Evolutionary conservation across 1,284 basidiomycete genomes (phyloP).

Genomic region (Ustilago loliicola): DNA sequence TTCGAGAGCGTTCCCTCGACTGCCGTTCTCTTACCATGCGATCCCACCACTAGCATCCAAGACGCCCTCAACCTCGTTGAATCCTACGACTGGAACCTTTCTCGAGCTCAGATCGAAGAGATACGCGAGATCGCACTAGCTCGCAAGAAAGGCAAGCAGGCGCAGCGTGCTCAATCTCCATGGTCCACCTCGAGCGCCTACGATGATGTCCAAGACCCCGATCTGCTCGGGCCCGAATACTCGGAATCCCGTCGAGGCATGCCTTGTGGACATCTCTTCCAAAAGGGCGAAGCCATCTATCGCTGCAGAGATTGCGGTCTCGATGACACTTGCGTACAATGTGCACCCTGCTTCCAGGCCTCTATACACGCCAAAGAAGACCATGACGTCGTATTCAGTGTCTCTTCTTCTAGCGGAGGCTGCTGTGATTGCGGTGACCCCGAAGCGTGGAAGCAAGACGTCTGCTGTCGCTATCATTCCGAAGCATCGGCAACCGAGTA

Average conservation of each 20-base stretch:
- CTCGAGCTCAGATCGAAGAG: conserved; percentile 58
- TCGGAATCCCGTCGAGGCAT: conserved; percentile 63
- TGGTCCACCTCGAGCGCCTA: conserved; percentile 40
- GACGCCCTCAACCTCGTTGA: conserved; percentile 50
- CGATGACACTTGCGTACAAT: conserved; percentile 69
- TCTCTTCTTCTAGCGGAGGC: conserved; percentile 63
- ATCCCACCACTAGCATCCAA: conserved; percentile 35
- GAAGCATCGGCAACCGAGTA: conserved; percentile 13
- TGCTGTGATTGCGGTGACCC: conserved; percentile 70
- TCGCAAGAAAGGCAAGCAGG: conserved; percentile 55
- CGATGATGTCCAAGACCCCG: conserved; percentile 41
- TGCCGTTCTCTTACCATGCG: conserved; percentile 47
- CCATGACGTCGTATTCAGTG: conserved; percentile 68
- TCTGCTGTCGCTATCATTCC: conserved; percentile 66
- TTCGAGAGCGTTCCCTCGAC: conserved; percentile 42
- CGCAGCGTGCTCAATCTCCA: conserved; percentile 39
- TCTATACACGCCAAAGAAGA: conserved; percentile 61
- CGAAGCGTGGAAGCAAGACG: conserved; percentile 66
- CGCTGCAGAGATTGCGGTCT: conserved; percentile 69
- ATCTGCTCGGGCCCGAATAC: conserved; percentile 62
- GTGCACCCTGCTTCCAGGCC: conserved; percentile 67
- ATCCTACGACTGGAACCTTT: conserved; percentile 54
- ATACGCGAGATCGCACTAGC: conserved; percentile 42
- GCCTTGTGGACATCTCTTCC: conserved; percentile 70
- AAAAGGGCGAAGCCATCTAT: conserved; percentile 70